phyloP scores from a whole-genome alignment of 768 basidiomycete genomes.

The Lanmaoa rubissima region DNA sequence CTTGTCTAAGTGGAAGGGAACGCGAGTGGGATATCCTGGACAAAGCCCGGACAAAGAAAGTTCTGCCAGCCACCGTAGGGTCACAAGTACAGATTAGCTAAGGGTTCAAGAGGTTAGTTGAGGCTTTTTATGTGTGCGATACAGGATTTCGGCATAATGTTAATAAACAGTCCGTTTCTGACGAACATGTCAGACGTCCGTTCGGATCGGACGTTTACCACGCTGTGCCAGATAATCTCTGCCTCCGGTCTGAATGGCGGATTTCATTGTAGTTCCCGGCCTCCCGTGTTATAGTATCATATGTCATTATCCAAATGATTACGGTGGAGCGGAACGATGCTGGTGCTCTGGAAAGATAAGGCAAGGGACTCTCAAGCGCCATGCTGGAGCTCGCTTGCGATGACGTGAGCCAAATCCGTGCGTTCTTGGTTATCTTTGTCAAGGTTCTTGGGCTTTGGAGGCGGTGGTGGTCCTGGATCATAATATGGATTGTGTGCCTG shows the following conservation, averaged over 20 bases:
- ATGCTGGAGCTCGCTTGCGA: not conserved
- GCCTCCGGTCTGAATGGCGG: not conserved
- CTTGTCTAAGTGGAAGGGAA: not conserved
- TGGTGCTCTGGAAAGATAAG: not conserved
- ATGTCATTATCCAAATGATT: not conserved
- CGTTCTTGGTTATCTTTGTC: slow-evolving; percentile 3
- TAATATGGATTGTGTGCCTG: slow-evolving; percentile 60
- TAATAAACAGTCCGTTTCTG: not conserved
- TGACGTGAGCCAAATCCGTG: not conserved
- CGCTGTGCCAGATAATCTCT: not conserved
- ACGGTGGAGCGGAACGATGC: not conserved
- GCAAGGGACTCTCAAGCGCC: not conserved
- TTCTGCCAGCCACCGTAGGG: not conserved
- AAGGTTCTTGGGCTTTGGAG: slow-evolving; percentile 36
- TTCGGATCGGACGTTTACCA: not conserved
- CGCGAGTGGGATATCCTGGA: not conserved
- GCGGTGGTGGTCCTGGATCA: slow-evolving; percentile 68
- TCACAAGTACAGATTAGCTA: not conserved
- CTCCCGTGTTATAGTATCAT: not conserved
- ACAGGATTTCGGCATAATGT: not conserved
- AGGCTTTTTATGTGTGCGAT: not conserved
- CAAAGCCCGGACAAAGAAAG: not conserved
- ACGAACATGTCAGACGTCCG: not conserved
- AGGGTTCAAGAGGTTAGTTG: not conserved
- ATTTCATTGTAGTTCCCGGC: not conserved